phyloP scores from a whole-genome alignment of 129 eudicot genomes.

The Flaveria brownii region DNA sequence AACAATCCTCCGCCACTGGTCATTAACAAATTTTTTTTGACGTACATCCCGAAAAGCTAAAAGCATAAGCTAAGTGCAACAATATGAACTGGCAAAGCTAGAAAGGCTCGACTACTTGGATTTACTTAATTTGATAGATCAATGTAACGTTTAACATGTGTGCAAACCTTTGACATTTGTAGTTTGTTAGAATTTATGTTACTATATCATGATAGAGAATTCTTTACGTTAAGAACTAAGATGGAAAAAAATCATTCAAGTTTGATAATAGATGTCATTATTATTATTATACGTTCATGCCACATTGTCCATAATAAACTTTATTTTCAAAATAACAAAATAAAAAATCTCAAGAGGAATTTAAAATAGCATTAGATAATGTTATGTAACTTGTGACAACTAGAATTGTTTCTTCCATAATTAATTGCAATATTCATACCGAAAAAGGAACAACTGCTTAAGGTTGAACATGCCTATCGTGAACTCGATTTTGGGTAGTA shows the following conservation, averaged over 20 bases:
- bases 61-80: too few species aligned
- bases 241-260: not conserved
- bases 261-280: not conserved
- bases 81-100: not conserved
- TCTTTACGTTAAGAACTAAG: not conserved
- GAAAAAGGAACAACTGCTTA: slow-evolving; percentile 9
- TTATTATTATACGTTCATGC: not conserved
- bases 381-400: slow-evolving; percentile 1
- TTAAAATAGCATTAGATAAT: not conserved
- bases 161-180: not conserved
- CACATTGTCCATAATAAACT: not conserved
- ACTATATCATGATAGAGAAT: not conserved
- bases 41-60: not conserved
- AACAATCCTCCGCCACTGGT: too few species aligned
- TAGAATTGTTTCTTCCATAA: not conserved
- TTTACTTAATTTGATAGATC: not conserved
- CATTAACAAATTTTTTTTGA: too few species aligned
- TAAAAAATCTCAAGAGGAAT: not conserved
- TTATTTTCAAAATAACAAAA: not conserved
- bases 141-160: not conserved
- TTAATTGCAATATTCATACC: not conserved
- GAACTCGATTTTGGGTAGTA: slow-evolving; percentile 17
- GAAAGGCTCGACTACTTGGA: not conserved
- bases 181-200: not conserved
- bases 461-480: slow-evolving; percentile 15